A percentile compares a stretch with the other conserved stretches of the same genome.
phyloP scores from a whole-genome alignment of 495 filamentous ascomycete species.

The Staphylotrichum longicolle region DNA sequence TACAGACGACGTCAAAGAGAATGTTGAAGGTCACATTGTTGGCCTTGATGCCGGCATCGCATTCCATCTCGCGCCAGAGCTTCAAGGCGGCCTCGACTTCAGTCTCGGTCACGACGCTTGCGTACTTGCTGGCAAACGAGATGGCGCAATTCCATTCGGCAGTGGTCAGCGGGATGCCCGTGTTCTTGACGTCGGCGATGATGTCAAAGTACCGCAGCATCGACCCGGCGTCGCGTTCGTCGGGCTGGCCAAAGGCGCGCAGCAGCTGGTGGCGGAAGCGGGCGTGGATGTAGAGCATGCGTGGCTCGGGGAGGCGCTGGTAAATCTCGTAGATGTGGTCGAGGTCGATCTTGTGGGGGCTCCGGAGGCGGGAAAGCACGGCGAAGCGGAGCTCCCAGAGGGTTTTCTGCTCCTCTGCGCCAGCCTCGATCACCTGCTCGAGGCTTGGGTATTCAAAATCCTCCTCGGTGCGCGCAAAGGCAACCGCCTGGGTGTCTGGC shows the following conservation, averaged over 20 bases:
- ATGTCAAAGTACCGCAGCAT: constrained; percentile 82
- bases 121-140: constrained; percentile 69
- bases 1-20: constrained; percentile 83
- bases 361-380: constrained; percentile 34
- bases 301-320: constrained; percentile 53
- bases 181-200: constrained; percentile 74
- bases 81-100: constrained; percentile 72
- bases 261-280: constrained; percentile 62
- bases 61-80: constrained; percentile 89
- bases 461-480: constrained; percentile 43
- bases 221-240: constrained; percentile 52
- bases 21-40: constrained; percentile 83
- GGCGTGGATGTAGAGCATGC: constrained; percentile 61
- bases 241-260: constrained; percentile 61
- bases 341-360: constrained; percentile 33
- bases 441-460: constrained; percentile 47
- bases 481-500: constrained; percentile 42
- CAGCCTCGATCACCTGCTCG: constrained; percentile 31
- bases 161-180: constrained; percentile 59
- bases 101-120: constrained; percentile 55
- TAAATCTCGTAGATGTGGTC: constrained; percentile 46
- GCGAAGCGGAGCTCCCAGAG: constrained; percentile 37
- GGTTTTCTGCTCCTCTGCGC: constrained; percentile 24
- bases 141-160: constrained; percentile 82
- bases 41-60: constrained; percentile 58